Conservation (phyloP, 2,329 filamentous ascomycete species). For the Balansia obtecta region DNA sequence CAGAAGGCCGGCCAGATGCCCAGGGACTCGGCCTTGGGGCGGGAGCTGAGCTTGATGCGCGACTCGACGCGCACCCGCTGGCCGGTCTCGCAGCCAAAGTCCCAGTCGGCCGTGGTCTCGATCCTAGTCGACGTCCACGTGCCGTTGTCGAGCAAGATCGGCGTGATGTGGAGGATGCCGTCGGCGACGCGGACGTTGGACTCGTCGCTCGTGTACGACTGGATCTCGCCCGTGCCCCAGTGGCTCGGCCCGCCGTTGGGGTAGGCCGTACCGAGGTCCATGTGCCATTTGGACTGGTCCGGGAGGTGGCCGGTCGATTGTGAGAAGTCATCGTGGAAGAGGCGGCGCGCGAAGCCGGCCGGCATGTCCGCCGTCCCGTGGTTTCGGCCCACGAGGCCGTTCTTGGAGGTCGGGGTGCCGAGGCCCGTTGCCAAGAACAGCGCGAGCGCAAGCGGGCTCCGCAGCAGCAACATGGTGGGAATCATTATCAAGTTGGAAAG, state of each 20-base stretch:
- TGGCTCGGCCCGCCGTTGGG: constrained; percentile 26
- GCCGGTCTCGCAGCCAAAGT: constrained; percentile 22
- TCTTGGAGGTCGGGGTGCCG: background rate
- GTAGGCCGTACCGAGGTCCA: constrained; percentile 32
- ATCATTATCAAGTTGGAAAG: too few species aligned
- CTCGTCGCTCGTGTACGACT: constrained; percentile 29
- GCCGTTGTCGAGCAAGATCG: constrained; percentile 14
- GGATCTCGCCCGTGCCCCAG: constrained; percentile 37
- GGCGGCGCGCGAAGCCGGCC: constrained; percentile 10
- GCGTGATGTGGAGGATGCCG: constrained; percentile 25
- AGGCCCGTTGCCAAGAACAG: background rate
- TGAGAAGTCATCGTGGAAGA: constrained; percentile 20
- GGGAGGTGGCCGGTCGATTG: constrained; percentile 13
- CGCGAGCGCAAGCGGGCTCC: background rate
- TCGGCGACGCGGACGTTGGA: constrained; percentile 28
- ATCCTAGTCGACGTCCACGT: constrained; percentile 33
- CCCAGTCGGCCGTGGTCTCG: constrained; percentile 21
- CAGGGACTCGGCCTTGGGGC: constrained; percentile 14
- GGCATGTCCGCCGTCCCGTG: background rate
- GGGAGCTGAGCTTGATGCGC: constrained; percentile 23
- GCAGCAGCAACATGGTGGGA: background rate
- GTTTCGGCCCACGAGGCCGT: background rate
- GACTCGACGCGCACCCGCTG: constrained; percentile 26
- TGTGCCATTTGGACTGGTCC: constrained; percentile 28
- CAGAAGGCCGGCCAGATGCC: constrained; percentile 37